phyloP scores from a whole-genome alignment of 2,329 filamentous ascomycete genomes.

The Sarocladium brachiariae region DNA sequence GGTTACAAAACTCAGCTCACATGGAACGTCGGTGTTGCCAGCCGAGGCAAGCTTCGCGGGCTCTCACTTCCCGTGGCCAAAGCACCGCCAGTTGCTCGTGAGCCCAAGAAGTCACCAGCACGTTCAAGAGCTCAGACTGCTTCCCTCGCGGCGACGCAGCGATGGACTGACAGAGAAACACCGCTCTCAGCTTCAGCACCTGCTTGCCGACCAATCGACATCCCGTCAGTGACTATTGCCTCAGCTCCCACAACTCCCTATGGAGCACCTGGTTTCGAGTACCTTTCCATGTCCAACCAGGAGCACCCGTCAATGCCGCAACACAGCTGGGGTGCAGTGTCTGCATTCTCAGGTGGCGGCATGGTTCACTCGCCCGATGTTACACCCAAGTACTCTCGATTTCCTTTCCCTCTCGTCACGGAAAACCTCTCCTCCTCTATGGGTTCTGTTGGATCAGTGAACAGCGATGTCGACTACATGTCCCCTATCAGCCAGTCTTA shows the following conservation, averaged over 20 bases:
- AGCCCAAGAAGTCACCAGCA: conserved; percentile 40
- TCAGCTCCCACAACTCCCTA: conserved; percentile 41
- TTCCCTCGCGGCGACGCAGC: conserved; percentile 21
- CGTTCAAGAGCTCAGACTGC: conserved; percentile 40
- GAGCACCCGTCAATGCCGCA: conserved; percentile 35
- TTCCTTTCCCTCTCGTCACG: conserved; percentile 38
- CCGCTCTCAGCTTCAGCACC: neutral
- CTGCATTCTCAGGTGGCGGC: conserved; percentile 35
- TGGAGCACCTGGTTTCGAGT: conserved; percentile 35
- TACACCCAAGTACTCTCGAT: conserved; percentile 35
- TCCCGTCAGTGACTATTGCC: conserved; percentile 22
- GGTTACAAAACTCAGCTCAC: conserved; percentile 96
- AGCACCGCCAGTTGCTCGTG: conserved; percentile 45
- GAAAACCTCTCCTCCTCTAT: conserved; percentile 44
- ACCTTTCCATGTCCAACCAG: conserved; percentile 43
- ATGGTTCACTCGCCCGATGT: conserved; percentile 23
- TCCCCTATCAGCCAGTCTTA: conserved; percentile 53
- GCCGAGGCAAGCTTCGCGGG: conserved; percentile 87
- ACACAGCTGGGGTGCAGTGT: conserved; percentile 38
- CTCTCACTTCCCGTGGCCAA: conserved; percentile 68
- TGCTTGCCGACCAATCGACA: conserved; percentile 27
- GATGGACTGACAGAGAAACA: neutral
- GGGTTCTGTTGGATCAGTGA: conserved; percentile 44
- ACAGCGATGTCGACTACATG: conserved; percentile 56
- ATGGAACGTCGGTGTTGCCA: conserved; percentile 93